phyloP scores from a whole-genome alignment of 2,329 filamentous ascomycete species.

The Coleophoma cylindrospora region DNA sequence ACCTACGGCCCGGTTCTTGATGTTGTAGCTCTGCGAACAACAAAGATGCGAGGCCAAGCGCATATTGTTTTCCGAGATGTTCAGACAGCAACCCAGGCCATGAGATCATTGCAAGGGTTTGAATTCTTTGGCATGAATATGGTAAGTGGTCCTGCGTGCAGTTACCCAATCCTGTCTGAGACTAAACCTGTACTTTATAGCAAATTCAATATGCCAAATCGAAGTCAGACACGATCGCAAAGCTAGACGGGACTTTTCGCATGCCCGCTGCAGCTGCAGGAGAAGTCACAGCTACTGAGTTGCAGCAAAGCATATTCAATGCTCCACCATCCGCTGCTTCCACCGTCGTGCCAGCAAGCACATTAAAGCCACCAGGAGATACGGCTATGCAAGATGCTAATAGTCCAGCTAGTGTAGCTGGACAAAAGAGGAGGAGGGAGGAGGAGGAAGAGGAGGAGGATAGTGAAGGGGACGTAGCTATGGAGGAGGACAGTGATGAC shows the following conservation, averaged over 20 bases:
- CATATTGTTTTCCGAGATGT: constrained; percentile 88
- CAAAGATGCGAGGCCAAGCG: constrained; percentile 92
- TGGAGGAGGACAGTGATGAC: constrained; percentile 64
- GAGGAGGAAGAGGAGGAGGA: constrained; percentile 62
- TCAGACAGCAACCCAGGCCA: constrained; percentile 87
- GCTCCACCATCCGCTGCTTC: constrained; percentile 50
- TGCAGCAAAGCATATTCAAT: constrained; percentile 78
- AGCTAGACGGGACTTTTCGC: constrained; percentile 86
- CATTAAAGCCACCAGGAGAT: constrained; percentile 42
- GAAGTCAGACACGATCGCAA: constrained; percentile 82
- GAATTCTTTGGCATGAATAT: constrained; percentile 81
- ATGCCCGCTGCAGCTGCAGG: constrained; percentile 53
- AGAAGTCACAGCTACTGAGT: constrained; percentile 61
- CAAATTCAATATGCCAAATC: constrained; percentile 87
- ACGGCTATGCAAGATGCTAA: constrained; percentile 44
- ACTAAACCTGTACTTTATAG: constrained; percentile 38
- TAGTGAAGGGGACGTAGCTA: constrained; percentile 63
- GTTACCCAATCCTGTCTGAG: not conserved
- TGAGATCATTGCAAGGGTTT: constrained; percentile 82
- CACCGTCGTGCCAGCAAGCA: constrained; percentile 32
- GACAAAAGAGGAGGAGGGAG: constrained; percentile 67
- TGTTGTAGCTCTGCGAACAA: constrained; percentile 81
- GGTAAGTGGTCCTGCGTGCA: constrained; percentile 47
- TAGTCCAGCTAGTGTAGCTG: constrained; percentile 47
- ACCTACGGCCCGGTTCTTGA: constrained; percentile 92